A percentile compares a stretch with the other conserved stretches of the same genome.
phyloP scores from a whole-genome alignment of 805 yeast genomes.

The Sungouiozyma ichnusensis region DNA sequence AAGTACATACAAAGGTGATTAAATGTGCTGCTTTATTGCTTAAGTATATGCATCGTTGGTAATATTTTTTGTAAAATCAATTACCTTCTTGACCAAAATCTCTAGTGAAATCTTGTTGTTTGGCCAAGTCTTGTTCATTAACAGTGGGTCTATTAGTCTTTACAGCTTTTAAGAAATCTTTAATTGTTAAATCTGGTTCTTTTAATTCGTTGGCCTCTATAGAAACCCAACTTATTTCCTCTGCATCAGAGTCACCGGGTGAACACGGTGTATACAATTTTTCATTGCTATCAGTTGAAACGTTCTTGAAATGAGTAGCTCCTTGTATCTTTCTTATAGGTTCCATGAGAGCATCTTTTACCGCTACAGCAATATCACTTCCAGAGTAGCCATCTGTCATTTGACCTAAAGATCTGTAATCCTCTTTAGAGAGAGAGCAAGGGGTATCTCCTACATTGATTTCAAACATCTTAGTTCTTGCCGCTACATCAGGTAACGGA shows the following conservation, averaged over 20 bases:
- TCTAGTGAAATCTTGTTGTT: constrained; percentile 77
- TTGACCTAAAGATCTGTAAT: constrained; percentile 68
- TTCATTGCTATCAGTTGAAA: constrained; percentile 30
- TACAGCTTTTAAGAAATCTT: constrained; percentile 88
- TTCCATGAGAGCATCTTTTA: constrained; percentile 95
- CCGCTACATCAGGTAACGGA: constrained; percentile 88
- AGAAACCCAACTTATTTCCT: constrained; percentile 90
- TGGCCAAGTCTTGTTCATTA: constrained; percentile 67
- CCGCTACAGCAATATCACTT: constrained; percentile 93
- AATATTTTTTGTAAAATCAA: too few species aligned
- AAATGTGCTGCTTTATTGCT: too few species aligned
- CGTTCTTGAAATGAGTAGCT: constrained; percentile 85
- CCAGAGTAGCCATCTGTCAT: constrained; percentile 98
- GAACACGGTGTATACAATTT: constrained; percentile 79
- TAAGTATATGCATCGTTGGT: too few species aligned
- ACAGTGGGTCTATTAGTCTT: constrained; percentile 92
- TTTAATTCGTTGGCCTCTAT: constrained; percentile 77
- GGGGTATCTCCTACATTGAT: constrained; percentile 87
- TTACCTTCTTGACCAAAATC: constrained; percentile 97
- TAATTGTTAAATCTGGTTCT: constrained; percentile 82
- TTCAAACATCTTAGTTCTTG: constrained; percentile 88
- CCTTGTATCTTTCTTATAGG: constrained; percentile 91
- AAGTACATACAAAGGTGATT: too few species aligned
- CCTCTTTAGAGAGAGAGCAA: constrained; percentile 61
- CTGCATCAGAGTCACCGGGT: constrained; percentile 85